Evolutionary conservation across 768 basidiomycete species (phyloP).

Genomic region (Boletus sp.): DNA sequence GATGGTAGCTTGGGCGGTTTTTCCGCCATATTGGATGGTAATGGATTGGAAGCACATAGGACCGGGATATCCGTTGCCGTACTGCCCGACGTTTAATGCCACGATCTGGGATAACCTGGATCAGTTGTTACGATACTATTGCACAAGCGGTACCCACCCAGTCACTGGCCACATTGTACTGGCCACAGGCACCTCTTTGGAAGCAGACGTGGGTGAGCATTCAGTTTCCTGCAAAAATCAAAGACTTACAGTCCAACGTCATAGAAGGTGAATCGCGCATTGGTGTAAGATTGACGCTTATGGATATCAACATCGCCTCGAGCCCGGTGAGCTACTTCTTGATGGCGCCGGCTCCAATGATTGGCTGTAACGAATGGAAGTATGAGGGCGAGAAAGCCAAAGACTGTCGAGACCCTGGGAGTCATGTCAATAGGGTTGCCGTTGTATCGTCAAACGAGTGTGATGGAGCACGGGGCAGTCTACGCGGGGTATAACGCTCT

Average conservation of each 20-base stretch:
- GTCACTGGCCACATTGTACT: constrained; percentile 37
- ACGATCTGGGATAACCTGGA: constrained; percentile 42
- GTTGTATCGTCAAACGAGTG: constrained; percentile 21
- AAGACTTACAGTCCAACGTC: constrained; percentile 48
- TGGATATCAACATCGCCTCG: constrained; percentile 40
- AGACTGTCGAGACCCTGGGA: constrained; percentile 27
- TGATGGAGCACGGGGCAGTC: constrained; percentile 12
- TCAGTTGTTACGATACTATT: constrained; percentile 1
- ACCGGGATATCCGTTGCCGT: constrained; percentile 59
- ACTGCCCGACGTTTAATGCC: constrained; percentile 53
- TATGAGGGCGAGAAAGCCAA: constrained; percentile 35
- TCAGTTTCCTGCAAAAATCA: neutral
- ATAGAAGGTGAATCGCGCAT: constrained; percentile 54
- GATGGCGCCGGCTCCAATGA: constrained; percentile 40
- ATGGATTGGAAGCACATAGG: constrained; percentile 62
- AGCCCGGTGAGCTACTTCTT: constrained; percentile 49
- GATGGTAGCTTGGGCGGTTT: constrained; percentile 55
- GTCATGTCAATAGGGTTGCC: constrained; percentile 13
- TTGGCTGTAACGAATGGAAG: constrained; percentile 36
- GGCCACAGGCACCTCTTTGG: constrained; percentile 57
- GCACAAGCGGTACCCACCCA: constrained; percentile 38
- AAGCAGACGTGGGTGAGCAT: constrained; percentile 5
- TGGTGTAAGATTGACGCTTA: constrained; percentile 34
- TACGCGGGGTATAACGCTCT: constrained; percentile 1
- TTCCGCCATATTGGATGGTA: constrained; percentile 60